Conservation (phyloP, 176 grass and related monocot genomes). For the Leersia perrieri region DNA sequence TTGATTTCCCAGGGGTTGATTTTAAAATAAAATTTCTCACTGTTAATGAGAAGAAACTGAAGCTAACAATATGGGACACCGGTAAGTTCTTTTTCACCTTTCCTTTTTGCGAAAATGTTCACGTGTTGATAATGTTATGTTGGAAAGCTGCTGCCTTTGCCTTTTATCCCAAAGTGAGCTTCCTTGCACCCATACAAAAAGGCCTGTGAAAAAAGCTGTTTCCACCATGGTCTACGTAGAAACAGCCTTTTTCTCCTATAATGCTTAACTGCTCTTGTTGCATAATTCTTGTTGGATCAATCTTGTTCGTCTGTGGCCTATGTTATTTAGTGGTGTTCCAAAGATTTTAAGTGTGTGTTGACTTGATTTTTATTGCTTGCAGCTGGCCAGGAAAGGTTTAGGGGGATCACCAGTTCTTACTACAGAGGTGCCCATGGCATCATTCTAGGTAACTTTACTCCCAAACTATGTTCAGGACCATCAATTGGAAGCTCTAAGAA, state of each 20-base stretch:
- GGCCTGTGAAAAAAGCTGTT: neutral
- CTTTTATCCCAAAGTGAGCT: neutral
- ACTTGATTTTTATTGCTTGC: constrained; percentile 35
- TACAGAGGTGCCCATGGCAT: constrained; percentile 96
- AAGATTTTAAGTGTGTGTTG: neutral
- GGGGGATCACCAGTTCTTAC: constrained; percentile 93
- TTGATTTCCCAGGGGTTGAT: constrained; percentile 65
- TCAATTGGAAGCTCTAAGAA: neutral
- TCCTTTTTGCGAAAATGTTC: neutral
- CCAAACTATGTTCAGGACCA: neutral
- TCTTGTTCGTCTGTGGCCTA: neutral
- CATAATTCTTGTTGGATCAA: neutral
- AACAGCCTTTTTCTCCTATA: neutral
- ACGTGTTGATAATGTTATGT: neutral
- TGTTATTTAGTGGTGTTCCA: constrained; percentile 1
- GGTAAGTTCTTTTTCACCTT: constrained; percentile 36
- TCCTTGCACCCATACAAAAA: neutral
- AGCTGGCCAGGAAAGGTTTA: constrained; percentile 98
- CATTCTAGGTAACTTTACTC: constrained; percentile 67
- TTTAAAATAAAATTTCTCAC: constrained; percentile 92
- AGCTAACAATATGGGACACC: constrained; percentile 98
- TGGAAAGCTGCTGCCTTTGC: neutral
- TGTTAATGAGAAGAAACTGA: constrained; percentile 75
- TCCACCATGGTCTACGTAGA: neutral
- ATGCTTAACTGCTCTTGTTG: neutral